Evolutionary conservation across 331 rosid species (phyloP), one percentile per base, ranked within the genome.

Genomic region (Acacia concinna): DNA sequence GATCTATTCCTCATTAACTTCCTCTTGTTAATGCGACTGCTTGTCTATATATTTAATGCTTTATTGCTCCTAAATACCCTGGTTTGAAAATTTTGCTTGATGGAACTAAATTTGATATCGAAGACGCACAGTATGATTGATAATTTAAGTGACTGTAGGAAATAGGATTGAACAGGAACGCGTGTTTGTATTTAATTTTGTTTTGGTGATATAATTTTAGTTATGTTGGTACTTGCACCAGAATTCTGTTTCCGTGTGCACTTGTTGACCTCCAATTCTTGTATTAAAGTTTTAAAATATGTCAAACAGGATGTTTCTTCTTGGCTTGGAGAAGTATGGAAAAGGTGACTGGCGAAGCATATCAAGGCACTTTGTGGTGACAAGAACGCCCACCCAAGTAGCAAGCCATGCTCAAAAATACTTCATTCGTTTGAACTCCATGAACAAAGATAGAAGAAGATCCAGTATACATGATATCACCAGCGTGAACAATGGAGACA

Each of bases 401-500:
- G 99, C 99, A 78, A 95, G 99, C 87, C 99, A 95, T 77, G 99
- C 99, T 72, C 99, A 95, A 62, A 95, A 95, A 68, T 95, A 95
- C 83, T 91, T 90, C 84, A 90, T 93, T 62, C 97, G 97, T 44
- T 86, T 90, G 89, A 93, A 90, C 78, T 95, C 99, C 0, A 95
- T 85, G 93, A 91, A 93, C 74, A 95, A 95, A 80, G 97, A 95
- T 73, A 81, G 97, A 87, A 88, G 96, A 87, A 89, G 99, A 84
- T 93, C 97, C 70, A 95, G 99, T 82, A 95, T 93, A 83, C 97
- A 95, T 49, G 99, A 95, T 79, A 90, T 95, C 76, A 95, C 99
- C 49, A 91, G 90, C 15, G 94, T 91, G 46, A 81, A 85, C 82
- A 93, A 86, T 18, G 91, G 90, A 62, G 97, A 91, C 30, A 63